Base-by-base conservation (phyloP, 148 eudicot genomes). In the Suaeda aralocaspica region DNA sequence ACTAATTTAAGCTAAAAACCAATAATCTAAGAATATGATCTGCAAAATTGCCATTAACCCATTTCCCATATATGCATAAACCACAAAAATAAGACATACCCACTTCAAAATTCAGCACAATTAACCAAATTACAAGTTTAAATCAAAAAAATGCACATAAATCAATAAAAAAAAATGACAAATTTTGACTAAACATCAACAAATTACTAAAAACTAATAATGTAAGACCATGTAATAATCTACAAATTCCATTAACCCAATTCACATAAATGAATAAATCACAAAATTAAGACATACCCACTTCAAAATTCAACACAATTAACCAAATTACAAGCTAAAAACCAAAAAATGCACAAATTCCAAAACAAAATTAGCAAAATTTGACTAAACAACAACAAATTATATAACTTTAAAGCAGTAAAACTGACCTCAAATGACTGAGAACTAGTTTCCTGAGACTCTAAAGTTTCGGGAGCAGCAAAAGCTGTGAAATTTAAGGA, bases 381-480 rank as follows among this genome's bases (percentile, higher is more conserved):
- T n/a, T n/a, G n/a, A n/a, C n/a, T n/a, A n/a, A n/a, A 68, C 53
- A 70, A 44, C 52, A 25, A 8, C 62, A 3, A 31, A 39, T 50
- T 9, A 4, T 28, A 29, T 0, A 15, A 67, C 59, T 71, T 52
- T 42, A 1, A 65, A 51, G 7, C 21, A 28, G 14, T 58, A 3
- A 7, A 68, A 45, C 4, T 10, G 10, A 77, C 81, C 45, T 69
- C 70, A 69, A 67, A 45, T 6, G 78, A 67, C 18, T 78, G 74
- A 0, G 76, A 12, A 31, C 21, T 56, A 60, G 70, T 62, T 51
- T 76, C 79, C 46, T 72, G 57, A 18, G 82, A 33, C 2, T 74
- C 81, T 76, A 82, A 70, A 33, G 53, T 70, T 74, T 84, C 83
- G 70, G 88, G 81, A 5, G 79, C 80, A 72, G 88, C 81, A 72